Conservation (phyloP, 495 filamentous ascomycete genomes). For the Bacidia rubella region DNA sequence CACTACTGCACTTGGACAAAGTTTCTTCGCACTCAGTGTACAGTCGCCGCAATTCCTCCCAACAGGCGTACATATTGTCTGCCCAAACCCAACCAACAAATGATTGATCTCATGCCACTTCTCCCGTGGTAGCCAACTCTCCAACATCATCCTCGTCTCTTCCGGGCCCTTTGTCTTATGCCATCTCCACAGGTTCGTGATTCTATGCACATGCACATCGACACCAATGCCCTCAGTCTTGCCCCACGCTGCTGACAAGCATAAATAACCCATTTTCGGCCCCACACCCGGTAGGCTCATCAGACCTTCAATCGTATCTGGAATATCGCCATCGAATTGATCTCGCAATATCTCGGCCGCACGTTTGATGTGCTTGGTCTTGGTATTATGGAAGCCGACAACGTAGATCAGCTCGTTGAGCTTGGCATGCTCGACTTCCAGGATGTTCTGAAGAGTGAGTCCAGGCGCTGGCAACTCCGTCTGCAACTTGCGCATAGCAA, state of each 20-base stretch:
- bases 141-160: slow-evolving; percentile 62
- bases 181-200: slow-evolving; percentile 96
- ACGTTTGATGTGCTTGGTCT: slow-evolving; percentile 79
- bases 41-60: slow-evolving; percentile 73
- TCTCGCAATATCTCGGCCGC: slow-evolving; percentile 62
- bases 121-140: slow-evolving; percentile 75
- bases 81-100: slow-evolving; percentile 80
- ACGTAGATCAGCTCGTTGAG: slow-evolving; percentile 71
- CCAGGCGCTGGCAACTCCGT: slow-evolving; percentile 48
- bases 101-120: slow-evolving; percentile 93
- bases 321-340: slow-evolving; percentile 62
- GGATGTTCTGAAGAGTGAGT: slow-evolving; percentile 66
- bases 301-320: slow-evolving; percentile 62
- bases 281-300: slow-evolving; percentile 69
- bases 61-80: slow-evolving; percentile 74
- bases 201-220: slow-evolving; percentile 65
- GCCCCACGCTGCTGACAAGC: slow-evolving; percentile 59
- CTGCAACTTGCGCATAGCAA: slow-evolving; percentile 68
- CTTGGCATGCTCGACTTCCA: slow-evolving; percentile 50
- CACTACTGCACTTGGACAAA: slow-evolving; percentile 59
- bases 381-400: slow-evolving; percentile 94
- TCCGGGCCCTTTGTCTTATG: slow-evolving; percentile 72
- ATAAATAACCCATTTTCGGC: slow-evolving; percentile 95
- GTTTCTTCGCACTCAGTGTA: slow-evolving; percentile 51
- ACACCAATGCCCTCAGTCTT: slow-evolving; percentile 50